A percentile compares a stretch with the other conserved stretches of the same genome.
Conservation (phyloP, 2,329 filamentous ascomycete genomes). For the Thielaviopsis populi region DNA sequence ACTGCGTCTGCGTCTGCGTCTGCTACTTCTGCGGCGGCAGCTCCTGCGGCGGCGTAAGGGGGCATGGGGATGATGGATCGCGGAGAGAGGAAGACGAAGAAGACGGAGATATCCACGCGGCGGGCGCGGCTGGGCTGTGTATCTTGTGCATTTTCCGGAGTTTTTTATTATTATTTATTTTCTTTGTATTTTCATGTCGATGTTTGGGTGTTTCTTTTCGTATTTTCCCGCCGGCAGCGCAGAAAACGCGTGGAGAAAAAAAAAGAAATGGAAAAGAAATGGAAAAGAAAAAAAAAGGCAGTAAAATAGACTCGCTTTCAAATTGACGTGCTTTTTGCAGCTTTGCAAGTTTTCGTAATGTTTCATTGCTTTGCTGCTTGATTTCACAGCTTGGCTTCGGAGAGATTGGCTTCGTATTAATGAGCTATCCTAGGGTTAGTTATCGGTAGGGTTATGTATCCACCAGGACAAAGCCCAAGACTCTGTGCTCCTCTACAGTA, state of each 20-base stretch:
- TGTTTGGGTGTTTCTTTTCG: background rate
- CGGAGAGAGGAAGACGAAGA: too few species aligned
- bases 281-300: too few species aligned
- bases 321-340: too few species aligned
- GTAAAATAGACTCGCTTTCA: too few species aligned
- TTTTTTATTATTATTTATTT: slow-evolving; percentile 7
- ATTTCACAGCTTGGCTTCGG: background rate
- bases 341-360: too few species aligned
- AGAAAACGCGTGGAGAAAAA: background rate
- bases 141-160: slow-evolving; percentile 10
- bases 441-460: background rate
- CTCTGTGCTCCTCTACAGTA: background rate
- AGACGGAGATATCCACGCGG: too few species aligned
- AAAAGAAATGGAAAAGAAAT: background rate
- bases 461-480: background rate
- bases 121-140: background rate
- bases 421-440: background rate
- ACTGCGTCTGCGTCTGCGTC: slow-evolving; percentile 8
- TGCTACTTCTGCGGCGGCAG: background rate
- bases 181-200: background rate
- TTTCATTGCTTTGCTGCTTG: too few species aligned
- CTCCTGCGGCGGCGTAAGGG: background rate
- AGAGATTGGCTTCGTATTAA: background rate
- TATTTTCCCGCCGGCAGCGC: background rate
- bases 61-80: too few species aligned